Conservation (phyloP, 306 rosid genomes). For the Malus fusca region DNA sequence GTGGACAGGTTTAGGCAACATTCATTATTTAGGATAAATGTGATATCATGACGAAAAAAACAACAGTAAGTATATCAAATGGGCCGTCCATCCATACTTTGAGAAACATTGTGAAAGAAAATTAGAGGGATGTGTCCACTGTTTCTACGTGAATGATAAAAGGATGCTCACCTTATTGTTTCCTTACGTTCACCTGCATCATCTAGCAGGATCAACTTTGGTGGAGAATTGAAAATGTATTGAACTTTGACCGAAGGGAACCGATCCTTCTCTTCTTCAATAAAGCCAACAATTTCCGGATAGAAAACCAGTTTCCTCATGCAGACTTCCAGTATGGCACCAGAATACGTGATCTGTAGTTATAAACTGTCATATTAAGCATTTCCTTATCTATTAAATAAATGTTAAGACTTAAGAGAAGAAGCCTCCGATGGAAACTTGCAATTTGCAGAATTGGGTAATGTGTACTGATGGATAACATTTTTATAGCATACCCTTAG, state of each 20-base stretch:
- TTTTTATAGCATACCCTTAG: not conserved
- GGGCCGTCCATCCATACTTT: not conserved
- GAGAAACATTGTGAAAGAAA: not conserved
- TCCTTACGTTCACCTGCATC: constrained; percentile 68
- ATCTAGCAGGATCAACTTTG: constrained; percentile 78
- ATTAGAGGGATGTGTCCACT: not conserved
- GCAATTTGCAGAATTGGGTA: not conserved
- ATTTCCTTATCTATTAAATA: not conserved
- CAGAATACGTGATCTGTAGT: constrained; percentile 69
- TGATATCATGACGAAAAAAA: not conserved
- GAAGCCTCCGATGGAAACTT: not conserved
- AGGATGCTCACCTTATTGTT: constrained; percentile 56
- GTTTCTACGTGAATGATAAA: not conserved
- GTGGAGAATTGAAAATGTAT: constrained; percentile 81
- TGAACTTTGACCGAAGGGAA: constrained; percentile 73
- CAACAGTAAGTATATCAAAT: not conserved
- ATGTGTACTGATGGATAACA: not conserved
- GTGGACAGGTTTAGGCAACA: not conserved
- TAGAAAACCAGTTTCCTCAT: constrained; percentile 93
- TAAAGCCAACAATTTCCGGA: constrained; percentile 87
- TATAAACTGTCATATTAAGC: not conserved
- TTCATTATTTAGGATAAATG: not conserved
- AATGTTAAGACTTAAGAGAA: not conserved
- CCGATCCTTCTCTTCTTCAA: constrained; percentile 77
- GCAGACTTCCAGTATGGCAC: constrained; percentile 86